Evolutionary conservation across 495 filamentous ascomycete species (phyloP).

Genomic region (Trichoderma erinaceum): DNA sequence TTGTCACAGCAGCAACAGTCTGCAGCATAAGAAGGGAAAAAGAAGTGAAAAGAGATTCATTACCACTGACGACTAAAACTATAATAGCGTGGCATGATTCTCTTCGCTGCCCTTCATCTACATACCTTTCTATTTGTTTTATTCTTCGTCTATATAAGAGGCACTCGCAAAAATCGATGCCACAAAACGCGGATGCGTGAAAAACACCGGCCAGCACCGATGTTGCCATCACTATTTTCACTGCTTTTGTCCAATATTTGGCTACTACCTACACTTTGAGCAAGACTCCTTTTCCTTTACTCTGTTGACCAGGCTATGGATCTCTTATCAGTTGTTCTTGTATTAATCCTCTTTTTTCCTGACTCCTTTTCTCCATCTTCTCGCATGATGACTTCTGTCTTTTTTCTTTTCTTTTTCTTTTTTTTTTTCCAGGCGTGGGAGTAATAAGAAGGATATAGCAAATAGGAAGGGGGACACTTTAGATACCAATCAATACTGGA

Average conservation of each 20-base stretch:
- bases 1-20: neutral
- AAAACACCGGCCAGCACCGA: too few relatives aligned
- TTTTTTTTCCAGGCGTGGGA: neutral
- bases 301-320: neutral
- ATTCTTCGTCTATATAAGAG: slow-evolving; percentile 1
- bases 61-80: neutral
- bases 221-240: too few relatives aligned
- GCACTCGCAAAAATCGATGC: neutral
- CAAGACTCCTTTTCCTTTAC: neutral
- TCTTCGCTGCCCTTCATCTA: neutral
- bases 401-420: neutral
- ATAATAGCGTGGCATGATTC: neutral
- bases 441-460: slow-evolving; percentile 8
- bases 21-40: neutral
- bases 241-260: neutral
- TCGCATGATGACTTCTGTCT: neutral
- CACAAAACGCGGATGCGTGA: neutral
- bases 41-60: neutral
- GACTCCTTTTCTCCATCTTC: neutral
- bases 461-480: neutral
- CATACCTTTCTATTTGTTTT: neutral
- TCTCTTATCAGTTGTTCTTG: neutral
- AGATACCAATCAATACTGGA: slow-evolving; percentile 13
- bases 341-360: neutral
- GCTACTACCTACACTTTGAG: neutral